Conservation (phyloP, 139 green algal genomes). For the Volvox reticuliferus region DNA sequence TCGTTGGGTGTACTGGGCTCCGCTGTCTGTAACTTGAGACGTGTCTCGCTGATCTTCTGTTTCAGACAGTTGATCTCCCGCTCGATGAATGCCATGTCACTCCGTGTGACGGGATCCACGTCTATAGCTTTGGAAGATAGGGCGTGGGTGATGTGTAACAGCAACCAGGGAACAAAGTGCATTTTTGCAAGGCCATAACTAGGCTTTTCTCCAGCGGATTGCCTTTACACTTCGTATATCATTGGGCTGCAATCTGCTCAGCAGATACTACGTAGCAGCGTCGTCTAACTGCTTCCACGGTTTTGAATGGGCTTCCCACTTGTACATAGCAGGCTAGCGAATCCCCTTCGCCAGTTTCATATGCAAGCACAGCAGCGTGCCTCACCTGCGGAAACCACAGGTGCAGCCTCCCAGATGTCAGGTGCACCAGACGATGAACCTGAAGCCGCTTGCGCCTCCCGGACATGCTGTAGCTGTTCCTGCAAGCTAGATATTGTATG, state of each 20-base stretch:
- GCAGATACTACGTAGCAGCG: too few relatives aligned
- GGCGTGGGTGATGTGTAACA: not conserved
- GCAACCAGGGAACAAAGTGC: too few relatives aligned
- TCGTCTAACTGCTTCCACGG: too few relatives aligned
- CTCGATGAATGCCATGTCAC: constrained; percentile 39
- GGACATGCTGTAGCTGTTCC: not conserved
- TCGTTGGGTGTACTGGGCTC: not conserved
- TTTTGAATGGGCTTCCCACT: too few relatives aligned
- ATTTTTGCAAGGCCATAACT: not conserved
- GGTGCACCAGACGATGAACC: not conserved
- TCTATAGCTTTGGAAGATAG: not conserved
- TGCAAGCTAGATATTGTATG: constrained; percentile 20
- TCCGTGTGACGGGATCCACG: not conserved
- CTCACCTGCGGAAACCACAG: not conserved
- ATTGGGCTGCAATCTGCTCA: too few relatives aligned
- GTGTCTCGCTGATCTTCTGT: constrained; percentile 19
- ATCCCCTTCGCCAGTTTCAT: too few relatives aligned
- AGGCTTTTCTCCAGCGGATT: too few relatives aligned
- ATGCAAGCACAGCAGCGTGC: too few relatives aligned
- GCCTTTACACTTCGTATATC: too few relatives aligned
- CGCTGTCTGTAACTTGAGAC: not conserved
- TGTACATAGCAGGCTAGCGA: too few relatives aligned
- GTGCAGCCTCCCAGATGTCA: not conserved
- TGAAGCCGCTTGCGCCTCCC: not conserved
- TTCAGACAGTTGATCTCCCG: constrained; percentile 42